Evolutionary conservation across 2,329 filamentous ascomycete species (phyloP).

Genomic region (Calcarisporium arbuscula): DNA sequence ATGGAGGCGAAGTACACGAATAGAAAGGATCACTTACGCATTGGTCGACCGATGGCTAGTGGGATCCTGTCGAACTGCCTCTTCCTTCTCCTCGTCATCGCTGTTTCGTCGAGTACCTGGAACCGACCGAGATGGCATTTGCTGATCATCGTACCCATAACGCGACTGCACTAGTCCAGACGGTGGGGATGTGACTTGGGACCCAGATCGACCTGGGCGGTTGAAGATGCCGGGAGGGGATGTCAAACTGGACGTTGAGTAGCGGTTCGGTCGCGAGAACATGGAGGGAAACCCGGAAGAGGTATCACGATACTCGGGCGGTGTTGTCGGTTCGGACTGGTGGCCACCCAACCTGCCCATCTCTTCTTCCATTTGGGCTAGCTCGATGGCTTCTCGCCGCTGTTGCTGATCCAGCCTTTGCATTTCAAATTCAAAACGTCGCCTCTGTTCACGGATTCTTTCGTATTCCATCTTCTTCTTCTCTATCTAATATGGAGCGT

Average conservation of each 20-base stretch:
- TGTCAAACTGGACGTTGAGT: slow-evolving; percentile 81
- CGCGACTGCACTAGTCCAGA: slow-evolving; percentile 53
- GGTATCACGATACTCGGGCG: slow-evolving; percentile 77
- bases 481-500: slow-evolving; percentile 61
- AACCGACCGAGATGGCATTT: slow-evolving; percentile 75
- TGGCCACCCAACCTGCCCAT: slow-evolving; percentile 61
- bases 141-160: slow-evolving; percentile 40
- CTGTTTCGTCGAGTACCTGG: slow-evolving; percentile 85
- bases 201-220: slow-evolving; percentile 68
- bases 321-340: slow-evolving; percentile 92
- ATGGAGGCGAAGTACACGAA: too few species aligned
- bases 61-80: slow-evolving; percentile 62
- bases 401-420: slow-evolving; percentile 82
- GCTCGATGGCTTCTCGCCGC: slow-evolving; percentile 74
- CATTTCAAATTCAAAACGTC: slow-evolving; percentile 88
- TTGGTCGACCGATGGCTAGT: slow-evolving; percentile 68
- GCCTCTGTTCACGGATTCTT: slow-evolving; percentile 79
- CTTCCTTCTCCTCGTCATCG: slow-evolving; percentile 81
- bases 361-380: slow-evolving; percentile 78
- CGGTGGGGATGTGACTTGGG: slow-evolving; percentile 73
- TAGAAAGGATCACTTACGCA: too few species aligned
- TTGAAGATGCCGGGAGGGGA: slow-evolving; percentile 72
- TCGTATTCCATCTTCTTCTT: slow-evolving; percentile 94
- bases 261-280: slow-evolving; percentile 78
- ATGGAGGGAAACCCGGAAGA: slow-evolving; percentile 68